Evolutionary conservation across 2,329 filamentous ascomycete genomes (phyloP), one percentile per base, ranked within the genome.

Genomic region (Gliomastix tumulicola): DNA sequence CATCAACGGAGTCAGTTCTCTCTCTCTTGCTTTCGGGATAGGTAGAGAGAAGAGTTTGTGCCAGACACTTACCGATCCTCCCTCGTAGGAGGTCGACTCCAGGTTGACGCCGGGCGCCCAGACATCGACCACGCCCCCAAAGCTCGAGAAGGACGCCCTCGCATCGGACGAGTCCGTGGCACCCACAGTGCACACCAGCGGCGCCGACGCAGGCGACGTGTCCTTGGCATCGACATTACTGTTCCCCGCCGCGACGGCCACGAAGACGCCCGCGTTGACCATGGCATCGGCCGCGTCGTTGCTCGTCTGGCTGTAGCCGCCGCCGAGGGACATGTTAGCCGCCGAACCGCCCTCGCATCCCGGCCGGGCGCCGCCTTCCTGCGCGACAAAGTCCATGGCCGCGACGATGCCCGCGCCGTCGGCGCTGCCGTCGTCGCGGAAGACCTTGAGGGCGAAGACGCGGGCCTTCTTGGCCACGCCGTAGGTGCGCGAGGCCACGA

Each of bases 131-230:
- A 43, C 31, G 8, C 42, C 20, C 4, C 63, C 64, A 36, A 57
- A 71, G 60, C 71, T 73, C 45, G 65, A 69, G 55, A 60, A 69
- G 23, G 44, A 50, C 34, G 67, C 54, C 13, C 53, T 53, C 35
- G 43, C 41, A 39, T 68, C 59, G 23, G 38, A 44, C 21, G 23
- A 41, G 39, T 56, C 51, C 32, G 57, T 63, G 32, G 66, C 62
- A 28, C 63, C 68, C 27, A 71, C 65, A 7, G 68, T 71, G 51
- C 68, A 66, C 30, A 57, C 67, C 12, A 46, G 48, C 5, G 61
- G 34, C 34, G 59, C 59, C 2, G 60, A 65, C 20, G 65, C 61
- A 3, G 66, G 65, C 1, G 66, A 69, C 44, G 48, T 59, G 46
- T 53, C 54, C 15, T 47, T 39, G 2, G 68, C 66, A 44, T 69